A percentile compares a stretch with the other conserved stretches of the same genome.
Conservation (phyloP, 352 stramenopile genomes). For the Phytopythium oedochilum region DNA sequence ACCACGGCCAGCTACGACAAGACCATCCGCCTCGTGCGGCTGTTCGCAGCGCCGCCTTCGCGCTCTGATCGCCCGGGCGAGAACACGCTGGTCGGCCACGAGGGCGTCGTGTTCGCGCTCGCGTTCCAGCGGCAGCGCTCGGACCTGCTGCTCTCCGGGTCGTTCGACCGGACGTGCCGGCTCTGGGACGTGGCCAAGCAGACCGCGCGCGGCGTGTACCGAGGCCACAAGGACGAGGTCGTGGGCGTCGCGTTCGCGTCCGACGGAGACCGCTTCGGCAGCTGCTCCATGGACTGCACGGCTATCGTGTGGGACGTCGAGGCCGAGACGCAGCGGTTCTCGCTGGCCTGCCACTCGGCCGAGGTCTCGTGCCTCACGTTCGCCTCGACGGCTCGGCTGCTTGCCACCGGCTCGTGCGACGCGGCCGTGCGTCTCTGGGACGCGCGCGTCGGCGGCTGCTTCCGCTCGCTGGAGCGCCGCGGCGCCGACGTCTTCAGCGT, state of each 20-base stretch:
- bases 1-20: slow-evolving; percentile 77
- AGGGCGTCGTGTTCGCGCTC: slow-evolving; percentile 63
- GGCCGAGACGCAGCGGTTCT: slow-evolving; percentile 35
- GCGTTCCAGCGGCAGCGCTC: slow-evolving; percentile 54
- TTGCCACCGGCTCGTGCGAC: slow-evolving; percentile 64
- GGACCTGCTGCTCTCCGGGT: slow-evolving; percentile 52
- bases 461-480: slow-evolving; percentile 61
- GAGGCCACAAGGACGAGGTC: slow-evolving; percentile 54
- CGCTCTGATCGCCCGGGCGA: slow-evolving; percentile 20
- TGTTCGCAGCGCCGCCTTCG: slow-evolving; percentile 15
- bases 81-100: slow-evolving; percentile 43
- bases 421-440: slow-evolving; percentile 72
- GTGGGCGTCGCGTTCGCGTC: slow-evolving; percentile 41
- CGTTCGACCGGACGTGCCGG: slow-evolving; percentile 77
- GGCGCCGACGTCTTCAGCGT: slow-evolving; percentile 54
- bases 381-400: slow-evolving; percentile 29
- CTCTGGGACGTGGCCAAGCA: slow-evolving; percentile 52
- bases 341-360: slow-evolving; percentile 46
- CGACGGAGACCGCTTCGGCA: slow-evolving; percentile 39
- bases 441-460: slow-evolving; percentile 58
- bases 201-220: slow-evolving; percentile 31
- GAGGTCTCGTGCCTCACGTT: slow-evolving; percentile 73
- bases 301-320: slow-evolving; percentile 63
- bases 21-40: slow-evolving; percentile 48
- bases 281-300: slow-evolving; percentile 68